These are phyloP conservation scores for Trematosphaeria pertusa DNA, from an alignment of 2,329 filamentous ascomycete species.

Conservation along the genomic window DNA sequence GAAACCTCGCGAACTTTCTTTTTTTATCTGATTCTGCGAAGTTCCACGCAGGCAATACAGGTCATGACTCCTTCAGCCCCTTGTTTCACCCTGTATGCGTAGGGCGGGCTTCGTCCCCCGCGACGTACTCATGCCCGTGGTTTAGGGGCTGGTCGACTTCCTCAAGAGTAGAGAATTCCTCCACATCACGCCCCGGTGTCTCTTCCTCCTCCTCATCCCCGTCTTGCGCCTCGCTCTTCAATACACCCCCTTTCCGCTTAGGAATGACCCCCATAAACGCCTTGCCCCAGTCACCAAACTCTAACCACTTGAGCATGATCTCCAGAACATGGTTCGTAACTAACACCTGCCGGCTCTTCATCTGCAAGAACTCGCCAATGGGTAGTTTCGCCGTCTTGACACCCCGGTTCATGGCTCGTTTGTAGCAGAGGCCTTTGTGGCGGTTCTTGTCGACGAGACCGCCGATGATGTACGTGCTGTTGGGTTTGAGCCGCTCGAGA, in stretches of 20 bases:
- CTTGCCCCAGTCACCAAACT: conserved; percentile 87
- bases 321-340: conserved; percentile 96
- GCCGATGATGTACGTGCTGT: conserved; percentile 91
- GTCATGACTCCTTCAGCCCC: no score
- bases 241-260: conserved; percentile 80
- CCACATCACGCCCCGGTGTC: no score
- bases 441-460: conserved; percentile 96
- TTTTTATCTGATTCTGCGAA: no score
- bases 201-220: conserved; percentile 21
- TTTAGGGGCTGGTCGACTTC: no score
- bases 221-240: conserved; percentile 55
- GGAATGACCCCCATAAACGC: conserved; percentile 90
- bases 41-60: no score
- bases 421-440: conserved; percentile 93
- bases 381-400: conserved; percentile 90
- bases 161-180: no score
- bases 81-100: no score
- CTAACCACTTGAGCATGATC: conserved; percentile 94
- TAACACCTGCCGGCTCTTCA: conserved; percentile 84
- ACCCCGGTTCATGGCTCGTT: conserved; percentile 73
- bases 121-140: no score
- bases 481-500: conserved; percentile 80
- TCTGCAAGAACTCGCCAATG: conserved; percentile 93
- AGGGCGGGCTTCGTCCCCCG: no score
- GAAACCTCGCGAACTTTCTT: no score